These are phyloP conservation scores for Haplographium delicatum DNA, from an alignment of 495 filamentous ascomycete species.

Conservation along the genomic window DNA sequence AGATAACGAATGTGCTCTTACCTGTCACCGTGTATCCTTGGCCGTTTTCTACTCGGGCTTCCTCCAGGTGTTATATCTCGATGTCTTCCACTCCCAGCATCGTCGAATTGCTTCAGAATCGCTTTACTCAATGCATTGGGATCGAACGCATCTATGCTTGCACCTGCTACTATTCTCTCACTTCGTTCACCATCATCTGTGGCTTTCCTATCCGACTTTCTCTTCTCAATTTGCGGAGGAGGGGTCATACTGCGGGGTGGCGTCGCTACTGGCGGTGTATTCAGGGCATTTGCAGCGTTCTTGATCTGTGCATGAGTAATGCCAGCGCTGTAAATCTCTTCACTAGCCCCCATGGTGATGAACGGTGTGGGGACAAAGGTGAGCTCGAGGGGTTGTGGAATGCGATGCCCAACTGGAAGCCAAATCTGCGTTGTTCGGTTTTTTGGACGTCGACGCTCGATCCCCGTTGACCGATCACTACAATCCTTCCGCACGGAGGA, in stretches of 20 bases:
- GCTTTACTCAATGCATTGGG: constrained; percentile 56
- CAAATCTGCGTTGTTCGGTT: not conserved
- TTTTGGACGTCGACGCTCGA: not conserved
- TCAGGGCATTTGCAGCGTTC: constrained; percentile 13
- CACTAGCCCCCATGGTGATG: constrained; percentile 17
- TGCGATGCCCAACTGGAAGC: no score
- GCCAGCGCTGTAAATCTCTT: constrained; percentile 16
- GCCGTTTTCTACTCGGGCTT: constrained; percentile 82
- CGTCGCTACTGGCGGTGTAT: constrained; percentile 18
- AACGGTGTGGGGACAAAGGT: not conserved
- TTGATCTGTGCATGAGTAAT: constrained; percentile 10
- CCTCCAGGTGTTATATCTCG: constrained; percentile 66
- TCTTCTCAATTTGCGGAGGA: constrained; percentile 22
- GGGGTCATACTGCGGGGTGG: constrained; percentile 25
- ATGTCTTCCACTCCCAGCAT: constrained; percentile 51
- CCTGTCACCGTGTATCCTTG: constrained; percentile 60
- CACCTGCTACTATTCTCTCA: constrained; percentile 5
- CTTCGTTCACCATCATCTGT: constrained; percentile 9
- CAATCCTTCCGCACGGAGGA: not conserved
- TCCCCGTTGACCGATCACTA: not conserved
- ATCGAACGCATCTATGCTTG: constrained; percentile 33
- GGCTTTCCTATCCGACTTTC: constrained; percentile 22
- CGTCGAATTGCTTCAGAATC: constrained; percentile 54
- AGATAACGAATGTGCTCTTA: constrained; percentile 28
- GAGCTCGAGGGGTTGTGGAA: not conserved